These are phyloP conservation scores for Pyrenophora seminiperda DNA, from an alignment of 2,329 filamentous ascomycete species.

Conservation along the genomic window DNA sequence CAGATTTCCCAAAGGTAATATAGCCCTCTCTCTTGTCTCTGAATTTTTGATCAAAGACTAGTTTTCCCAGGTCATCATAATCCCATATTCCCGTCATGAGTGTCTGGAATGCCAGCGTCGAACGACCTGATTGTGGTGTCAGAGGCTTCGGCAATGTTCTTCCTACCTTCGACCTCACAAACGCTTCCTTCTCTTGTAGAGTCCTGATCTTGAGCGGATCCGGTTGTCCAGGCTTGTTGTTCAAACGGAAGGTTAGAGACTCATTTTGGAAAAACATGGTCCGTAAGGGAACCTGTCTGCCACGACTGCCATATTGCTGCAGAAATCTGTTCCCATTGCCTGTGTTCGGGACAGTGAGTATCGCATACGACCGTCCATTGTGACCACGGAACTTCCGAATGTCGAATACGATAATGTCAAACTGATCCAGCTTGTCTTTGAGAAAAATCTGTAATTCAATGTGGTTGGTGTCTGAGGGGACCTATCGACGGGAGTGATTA, in stretches of 20 bases:
- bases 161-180: constrained; percentile 18
- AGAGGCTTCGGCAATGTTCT: constrained; percentile 9
- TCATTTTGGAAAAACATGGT: constrained; percentile 15
- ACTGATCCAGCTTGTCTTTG: constrained; percentile 42
- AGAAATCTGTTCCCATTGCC: constrained; percentile 54
- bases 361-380: constrained; percentile 39
- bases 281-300: constrained; percentile 9
- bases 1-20: constrained; percentile 43
- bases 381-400: constrained; percentile 49
- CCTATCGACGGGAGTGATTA: constrained; percentile 11
- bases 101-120: constrained; percentile 35
- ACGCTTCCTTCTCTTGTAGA: constrained; percentile 31
- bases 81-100: constrained; percentile 51
- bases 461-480: constrained; percentile 51
- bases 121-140: constrained; percentile 17
- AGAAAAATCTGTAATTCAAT: constrained; percentile 52
- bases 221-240: constrained; percentile 29
- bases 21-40: constrained; percentile 50
- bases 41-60: constrained; percentile 51
- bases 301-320: constrained; percentile 33
- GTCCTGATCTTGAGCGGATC: constrained; percentile 32
- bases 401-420: constrained; percentile 52
- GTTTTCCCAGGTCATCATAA: constrained; percentile 37
- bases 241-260: constrained; percentile 19
- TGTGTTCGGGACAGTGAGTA: constrained; percentile 53